Percentiles rank a stretch among this genome's conserved stretches.
Evolutionary conservation across 1,284 basidiomycete species (phyloP).

Genomic region (Fomitiporia mediterranea): DNA sequence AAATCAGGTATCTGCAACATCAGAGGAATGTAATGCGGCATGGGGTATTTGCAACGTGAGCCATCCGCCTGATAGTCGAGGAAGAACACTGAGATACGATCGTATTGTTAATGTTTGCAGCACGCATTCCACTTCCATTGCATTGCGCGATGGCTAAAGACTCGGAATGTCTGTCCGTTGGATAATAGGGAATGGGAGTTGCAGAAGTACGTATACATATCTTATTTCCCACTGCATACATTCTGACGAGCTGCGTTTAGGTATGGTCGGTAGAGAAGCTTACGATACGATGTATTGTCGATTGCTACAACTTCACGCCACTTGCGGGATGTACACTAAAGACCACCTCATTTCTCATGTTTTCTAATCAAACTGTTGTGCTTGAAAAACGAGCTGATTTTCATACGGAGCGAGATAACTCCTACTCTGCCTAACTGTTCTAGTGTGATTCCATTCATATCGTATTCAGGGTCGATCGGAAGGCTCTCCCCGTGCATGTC

Average conservation of each 20-base stretch:
- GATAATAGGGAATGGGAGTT: constrained; percentile 97
- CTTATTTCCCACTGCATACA: neutral
- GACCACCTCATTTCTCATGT: neutral
- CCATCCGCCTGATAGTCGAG: neutral
- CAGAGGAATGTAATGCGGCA: constrained; percentile 97
- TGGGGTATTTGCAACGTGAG: constrained; percentile 99
- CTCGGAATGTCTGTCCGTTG: constrained; percentile 95
- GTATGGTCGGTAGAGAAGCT: constrained; percentile 17
- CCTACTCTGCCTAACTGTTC: too few relatives aligned
- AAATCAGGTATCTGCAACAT: constrained; percentile 94
- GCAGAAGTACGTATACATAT: constrained; percentile 69
- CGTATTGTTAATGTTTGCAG: constrained; percentile 38
- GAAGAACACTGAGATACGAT: neutral
- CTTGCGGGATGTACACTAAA: neutral
- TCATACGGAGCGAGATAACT: too few relatives aligned
- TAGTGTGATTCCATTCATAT: neutral
- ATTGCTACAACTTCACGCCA: neutral
- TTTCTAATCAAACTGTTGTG: neutral
- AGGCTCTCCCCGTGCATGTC: too few relatives aligned
- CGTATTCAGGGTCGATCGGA: neutral
- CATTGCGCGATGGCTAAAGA: constrained; percentile 99
- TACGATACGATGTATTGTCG: neutral
- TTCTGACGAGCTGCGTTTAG: constrained; percentile 4
- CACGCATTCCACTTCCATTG: constrained; percentile 99
- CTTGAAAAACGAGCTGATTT: too few relatives aligned